Conservation (phyloP, 2,329 filamentous ascomycete species). For the Lecanicillium sp. region DNA sequence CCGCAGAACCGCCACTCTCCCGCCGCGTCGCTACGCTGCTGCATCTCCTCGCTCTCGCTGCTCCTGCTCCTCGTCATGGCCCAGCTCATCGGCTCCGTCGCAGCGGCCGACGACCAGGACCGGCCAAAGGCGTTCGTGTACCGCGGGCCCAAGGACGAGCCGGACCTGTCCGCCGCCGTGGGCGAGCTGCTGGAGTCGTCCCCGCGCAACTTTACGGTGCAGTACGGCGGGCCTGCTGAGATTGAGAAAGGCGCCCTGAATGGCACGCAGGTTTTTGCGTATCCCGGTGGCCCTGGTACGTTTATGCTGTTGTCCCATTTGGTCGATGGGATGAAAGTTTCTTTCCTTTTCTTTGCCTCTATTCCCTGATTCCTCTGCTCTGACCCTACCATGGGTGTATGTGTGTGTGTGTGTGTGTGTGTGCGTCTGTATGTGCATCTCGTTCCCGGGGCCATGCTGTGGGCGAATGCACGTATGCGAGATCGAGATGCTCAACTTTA, state of each 20-base stretch:
- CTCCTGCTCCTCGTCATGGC: conserved; percentile 1
- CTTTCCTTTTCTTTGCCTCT: neutral
- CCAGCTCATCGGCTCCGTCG: conserved; percentile 3
- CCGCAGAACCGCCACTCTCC: neutral
- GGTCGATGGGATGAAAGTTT: too few relatives aligned
- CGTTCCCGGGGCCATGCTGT: too few relatives aligned
- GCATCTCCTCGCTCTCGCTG: conserved; percentile 2
- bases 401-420: too few relatives aligned
- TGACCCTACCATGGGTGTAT: too few relatives aligned
- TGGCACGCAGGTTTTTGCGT: conserved; percentile 16
- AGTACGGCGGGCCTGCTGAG: conserved; percentile 18
- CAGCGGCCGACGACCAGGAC: neutral
- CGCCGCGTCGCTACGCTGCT: neutral
- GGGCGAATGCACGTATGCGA: too few relatives aligned
- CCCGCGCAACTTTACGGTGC: conserved; percentile 17
- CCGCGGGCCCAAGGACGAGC: conserved; percentile 17
- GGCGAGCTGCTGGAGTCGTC: conserved; percentile 19
- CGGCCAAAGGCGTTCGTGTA: conserved; percentile 18
- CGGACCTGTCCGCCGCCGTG: conserved; percentile 18
- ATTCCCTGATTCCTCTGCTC: neutral
- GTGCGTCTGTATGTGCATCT: too few relatives aligned
- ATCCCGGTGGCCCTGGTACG: conserved; percentile 19
- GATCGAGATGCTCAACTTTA: neutral
- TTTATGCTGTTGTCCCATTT: too few relatives aligned
- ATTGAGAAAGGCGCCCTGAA: conserved; percentile 15